These are phyloP conservation scores for Hansenula sp. DNA, from an alignment of 1,139 yeast genomes.

Conservation along the genomic window DNA sequence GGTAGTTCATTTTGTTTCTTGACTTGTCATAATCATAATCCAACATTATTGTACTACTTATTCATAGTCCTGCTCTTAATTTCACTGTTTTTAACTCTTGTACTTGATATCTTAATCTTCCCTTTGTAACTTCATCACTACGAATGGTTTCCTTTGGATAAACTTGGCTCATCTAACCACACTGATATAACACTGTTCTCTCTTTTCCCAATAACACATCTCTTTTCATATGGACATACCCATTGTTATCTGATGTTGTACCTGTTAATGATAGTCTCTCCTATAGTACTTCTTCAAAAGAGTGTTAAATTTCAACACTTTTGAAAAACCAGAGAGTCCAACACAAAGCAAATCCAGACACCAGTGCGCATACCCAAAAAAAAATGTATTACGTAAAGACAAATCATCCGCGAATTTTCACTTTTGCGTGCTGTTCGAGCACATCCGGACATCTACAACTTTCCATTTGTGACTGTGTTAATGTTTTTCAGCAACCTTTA, in stretches of 20 bases:
- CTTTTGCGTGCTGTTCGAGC: background rate
- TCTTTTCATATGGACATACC: conserved; percentile 2
- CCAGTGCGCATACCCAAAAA: background rate
- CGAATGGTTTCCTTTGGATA: too few species aligned
- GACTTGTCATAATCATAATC: too few species aligned
- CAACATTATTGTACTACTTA: too few species aligned
- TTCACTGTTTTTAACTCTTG: too few species aligned
- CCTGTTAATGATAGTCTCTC: conserved; percentile 1
- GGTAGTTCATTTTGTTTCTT: too few species aligned
- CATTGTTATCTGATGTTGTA: conserved; percentile 3
- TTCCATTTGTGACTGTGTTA: too few species aligned
- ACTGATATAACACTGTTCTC: background rate
- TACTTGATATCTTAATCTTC: too few species aligned
- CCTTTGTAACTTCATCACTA: too few species aligned
- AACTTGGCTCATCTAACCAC: too few species aligned
- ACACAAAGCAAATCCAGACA: conserved; percentile 7
- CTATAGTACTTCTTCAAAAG: background rate
- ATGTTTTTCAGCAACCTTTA: too few species aligned
- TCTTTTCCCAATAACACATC: background rate
- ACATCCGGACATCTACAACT: background rate
- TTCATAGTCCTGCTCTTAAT: too few species aligned
- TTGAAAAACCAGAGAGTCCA: conserved; percentile 7
- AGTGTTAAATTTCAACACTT: conserved; percentile 8
- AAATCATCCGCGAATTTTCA: background rate
- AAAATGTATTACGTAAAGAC: background rate